Conservation (phyloP, 768 basidiomycete genomes). For the Leucosporidium yakuticum region DNA sequence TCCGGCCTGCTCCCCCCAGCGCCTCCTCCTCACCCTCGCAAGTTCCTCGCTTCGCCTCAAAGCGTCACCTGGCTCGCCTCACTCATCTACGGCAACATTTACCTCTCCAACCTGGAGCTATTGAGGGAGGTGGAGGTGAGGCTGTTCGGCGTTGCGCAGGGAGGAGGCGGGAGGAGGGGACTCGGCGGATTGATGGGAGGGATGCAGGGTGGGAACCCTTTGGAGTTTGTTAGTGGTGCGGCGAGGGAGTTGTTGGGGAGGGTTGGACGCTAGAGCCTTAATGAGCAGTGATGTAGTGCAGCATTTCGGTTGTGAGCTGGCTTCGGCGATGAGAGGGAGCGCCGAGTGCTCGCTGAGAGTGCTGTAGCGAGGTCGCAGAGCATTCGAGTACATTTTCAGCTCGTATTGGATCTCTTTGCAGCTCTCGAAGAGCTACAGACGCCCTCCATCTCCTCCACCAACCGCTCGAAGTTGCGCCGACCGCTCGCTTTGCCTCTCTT, state of each 20-base stretch:
- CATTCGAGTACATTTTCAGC: too few species aligned
- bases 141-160: conserved; percentile 24
- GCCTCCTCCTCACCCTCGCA: conserved; percentile 60
- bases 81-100: conserved; percentile 91
- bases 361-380: too few species aligned
- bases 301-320: too few species aligned
- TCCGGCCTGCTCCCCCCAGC: conserved; percentile 66
- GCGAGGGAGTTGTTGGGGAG: not conserved
- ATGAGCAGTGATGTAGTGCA: too few species aligned
- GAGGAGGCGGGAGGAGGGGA: not conserved
- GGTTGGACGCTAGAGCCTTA: not conserved
- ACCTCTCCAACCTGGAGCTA: conserved; percentile 40
- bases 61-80: conserved; percentile 68
- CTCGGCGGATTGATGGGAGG: too few species aligned
- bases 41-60: conserved; percentile 60
- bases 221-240: not conserved
- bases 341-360: too few species aligned
- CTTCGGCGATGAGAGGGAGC: too few species aligned
- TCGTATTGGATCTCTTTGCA: too few species aligned
- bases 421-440: too few species aligned
- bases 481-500: too few species aligned
- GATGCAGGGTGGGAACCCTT: not conserved
- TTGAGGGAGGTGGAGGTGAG: conserved; percentile 21
- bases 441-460: too few species aligned
- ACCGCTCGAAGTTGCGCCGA: too few species aligned